These are phyloP conservation scores for Boletus sp. DNA, from an alignment of 1,284 basidiomycete genomes.

Conservation along the genomic window DNA sequence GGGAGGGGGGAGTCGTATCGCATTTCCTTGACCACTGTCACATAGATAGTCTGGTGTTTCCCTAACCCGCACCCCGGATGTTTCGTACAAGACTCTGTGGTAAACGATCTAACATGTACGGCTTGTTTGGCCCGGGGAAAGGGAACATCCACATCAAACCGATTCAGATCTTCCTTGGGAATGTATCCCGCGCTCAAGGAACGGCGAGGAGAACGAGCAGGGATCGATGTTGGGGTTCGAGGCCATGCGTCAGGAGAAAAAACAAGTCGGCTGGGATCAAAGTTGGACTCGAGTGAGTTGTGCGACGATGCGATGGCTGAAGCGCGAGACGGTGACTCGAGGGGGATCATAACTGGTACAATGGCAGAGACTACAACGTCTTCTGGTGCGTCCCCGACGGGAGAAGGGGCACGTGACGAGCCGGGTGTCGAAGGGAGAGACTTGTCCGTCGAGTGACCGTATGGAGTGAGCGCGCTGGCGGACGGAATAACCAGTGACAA, in stretches of 20 bases:
- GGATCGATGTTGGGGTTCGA: conserved; percentile 15
- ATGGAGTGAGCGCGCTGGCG: conserved; percentile 10
- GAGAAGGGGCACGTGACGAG: conserved; percentile 1
- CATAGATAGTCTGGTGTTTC: conserved; percentile 34
- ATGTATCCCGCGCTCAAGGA: conserved; percentile 5
- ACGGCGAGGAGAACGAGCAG: conserved; percentile 8
- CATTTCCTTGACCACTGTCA: conserved; percentile 42
- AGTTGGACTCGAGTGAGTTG: conserved; percentile 29
- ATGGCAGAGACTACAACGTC: conserved; percentile 12
- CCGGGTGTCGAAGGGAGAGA: not conserved
- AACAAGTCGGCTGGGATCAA: conserved; percentile 19
- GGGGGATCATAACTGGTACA: conserved; percentile 7
- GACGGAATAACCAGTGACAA: conserved; percentile 16
- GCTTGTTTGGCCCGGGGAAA: not conserved
- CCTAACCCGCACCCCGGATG: not conserved
- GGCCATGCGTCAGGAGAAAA: conserved; percentile 21
- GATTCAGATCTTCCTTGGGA: not conserved
- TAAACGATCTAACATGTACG: not conserved
- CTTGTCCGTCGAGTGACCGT: conserved; percentile 4
- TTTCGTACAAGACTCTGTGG: not conserved
- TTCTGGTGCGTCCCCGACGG: conserved; percentile 4
- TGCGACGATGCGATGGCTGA: conserved; percentile 31
- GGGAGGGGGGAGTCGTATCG: not conserved
- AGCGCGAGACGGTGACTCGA: conserved; percentile 39
- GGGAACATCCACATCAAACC: not conserved